Conservation (phyloP, 768 basidiomycete genomes). For the Clavulina sp. region DNA sequence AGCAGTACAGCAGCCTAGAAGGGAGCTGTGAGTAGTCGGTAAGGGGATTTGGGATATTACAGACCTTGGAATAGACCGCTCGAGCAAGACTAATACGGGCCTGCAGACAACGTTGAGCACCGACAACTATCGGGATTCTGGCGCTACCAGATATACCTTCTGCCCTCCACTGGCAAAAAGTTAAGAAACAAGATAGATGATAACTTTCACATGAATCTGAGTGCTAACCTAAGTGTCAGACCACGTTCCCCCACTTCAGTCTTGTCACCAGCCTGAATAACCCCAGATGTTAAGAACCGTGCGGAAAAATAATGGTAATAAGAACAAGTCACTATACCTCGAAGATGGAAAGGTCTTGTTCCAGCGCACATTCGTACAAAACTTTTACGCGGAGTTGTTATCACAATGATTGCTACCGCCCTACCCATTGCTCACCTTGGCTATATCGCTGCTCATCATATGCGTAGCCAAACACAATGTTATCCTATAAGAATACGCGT, state of each 20-base stretch:
- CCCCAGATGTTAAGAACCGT: background rate
- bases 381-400: constrained; percentile 13
- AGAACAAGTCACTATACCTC: constrained; percentile 47
- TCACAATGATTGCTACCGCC: background rate
- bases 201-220: too few species aligned
- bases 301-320: constrained; percentile 14
- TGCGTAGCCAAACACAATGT: constrained; percentile 31
- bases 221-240: constrained; percentile 28
- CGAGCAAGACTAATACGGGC: constrained; percentile 38
- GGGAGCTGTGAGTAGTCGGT: too few species aligned
- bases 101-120: background rate
- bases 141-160: constrained; percentile 19
- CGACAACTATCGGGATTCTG: background rate
- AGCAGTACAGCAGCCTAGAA: constrained; percentile 36
- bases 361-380: constrained; percentile 23
- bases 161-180: constrained; percentile 29
- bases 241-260: constrained; percentile 63
- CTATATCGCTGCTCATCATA: constrained; percentile 28
- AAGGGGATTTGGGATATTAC: too few species aligned
- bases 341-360: constrained; percentile 29
- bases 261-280: background rate
- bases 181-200: too few species aligned
- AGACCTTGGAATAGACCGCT: constrained; percentile 39
- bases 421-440: constrained; percentile 17
- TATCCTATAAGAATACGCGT: constrained; percentile 25